Evolutionary conservation across 805 yeast genomes (phyloP), one percentile per base, ranked within the genome.

Genomic region (Blastobotrys parvus): DNA sequence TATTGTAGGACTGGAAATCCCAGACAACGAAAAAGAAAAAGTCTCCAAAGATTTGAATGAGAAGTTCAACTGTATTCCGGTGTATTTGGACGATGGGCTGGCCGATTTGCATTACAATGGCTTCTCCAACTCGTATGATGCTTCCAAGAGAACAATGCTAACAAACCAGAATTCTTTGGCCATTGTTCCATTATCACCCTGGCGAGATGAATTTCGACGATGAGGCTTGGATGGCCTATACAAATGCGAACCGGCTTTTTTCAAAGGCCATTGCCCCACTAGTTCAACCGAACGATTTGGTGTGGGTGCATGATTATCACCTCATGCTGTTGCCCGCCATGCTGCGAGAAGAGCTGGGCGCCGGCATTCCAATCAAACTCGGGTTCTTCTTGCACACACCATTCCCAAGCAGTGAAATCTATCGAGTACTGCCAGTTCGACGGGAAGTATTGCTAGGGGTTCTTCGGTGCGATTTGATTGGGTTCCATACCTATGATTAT

Each of bases 201-300:
- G 98, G 97, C 48, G 98, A 94, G 63, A 92, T 94, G 83, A 89
- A 86, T 60, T 92, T 92, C 58, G 98, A 92, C 63, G 98, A 92
- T 61, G 78, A 77, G 48, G 95, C 97, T 1, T 92, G 98, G 98
- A 89, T 89, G 42, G 97, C 97, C 1, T 92, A 92, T 62, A 83
- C 87, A 44, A 92, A 87, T 60, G 97, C 97, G 4, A 92, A 92
- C 60, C 67, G 80, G 45, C 68, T 75, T 47, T 92, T 92, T 67
- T 92, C 95, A 10, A 68, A 75, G 31, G 81, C 74, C 33, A 78
- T 92, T 45, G 78, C 85, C 8, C 64, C 72, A 17, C 77, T 77
- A 53, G 80, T 84, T 32, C 70, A 78, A 23, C 94, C 87, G 49
- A 80, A 83, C 45, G 99, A 92, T 59, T 67, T 88, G 54, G 82